phyloP scores from a whole-genome alignment of 139 green algal genomes.

The Pleodorina starrii region DNA sequence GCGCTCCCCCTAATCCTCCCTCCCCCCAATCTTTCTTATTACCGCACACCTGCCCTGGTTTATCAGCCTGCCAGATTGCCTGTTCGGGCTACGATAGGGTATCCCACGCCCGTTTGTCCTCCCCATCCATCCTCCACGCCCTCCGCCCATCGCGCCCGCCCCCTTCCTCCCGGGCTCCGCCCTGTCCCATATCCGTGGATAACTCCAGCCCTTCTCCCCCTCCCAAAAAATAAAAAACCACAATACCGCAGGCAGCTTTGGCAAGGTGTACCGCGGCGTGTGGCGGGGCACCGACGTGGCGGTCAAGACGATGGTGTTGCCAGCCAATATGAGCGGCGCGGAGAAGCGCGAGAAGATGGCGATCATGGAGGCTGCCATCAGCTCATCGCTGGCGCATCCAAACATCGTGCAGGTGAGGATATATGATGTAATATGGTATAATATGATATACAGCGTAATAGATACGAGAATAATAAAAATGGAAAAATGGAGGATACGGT shows the following conservation, averaged over 20 bases:
- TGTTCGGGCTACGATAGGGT: too few species aligned
- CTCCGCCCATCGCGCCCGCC: neutral
- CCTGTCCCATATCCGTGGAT: too few species aligned
- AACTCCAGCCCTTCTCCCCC: neutral
- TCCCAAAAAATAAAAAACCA: too few species aligned
- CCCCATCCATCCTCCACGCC: neutral
- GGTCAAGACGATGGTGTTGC: conserved; percentile 59
- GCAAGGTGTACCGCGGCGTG: conserved; percentile 52
- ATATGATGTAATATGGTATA: too few species aligned
- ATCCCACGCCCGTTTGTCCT: neutral
- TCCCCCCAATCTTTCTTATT: too few species aligned
- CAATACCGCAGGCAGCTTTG: conserved; percentile 34
- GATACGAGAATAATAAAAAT: too few species aligned
- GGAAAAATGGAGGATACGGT: too few species aligned
- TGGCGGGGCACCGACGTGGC: conserved; percentile 49
- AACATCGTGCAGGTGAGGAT: conserved; percentile 60
- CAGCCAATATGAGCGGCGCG: conserved; percentile 56
- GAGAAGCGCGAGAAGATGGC: conserved; percentile 74
- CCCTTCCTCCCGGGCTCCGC: neutral
- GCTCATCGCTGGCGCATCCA: conserved; percentile 51
- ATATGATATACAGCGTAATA: too few species aligned
- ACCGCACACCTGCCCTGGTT: too few species aligned
- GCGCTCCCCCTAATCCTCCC: too few species aligned
- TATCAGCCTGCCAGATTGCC: too few species aligned
- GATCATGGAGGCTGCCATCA: conserved; percentile 66